A percentile compares a stretch with the other conserved stretches of the same genome.
Evolutionary conservation across 2,329 filamentous ascomycete species (phyloP).

Genomic region (Hypoxylon rubiginosum): DNA sequence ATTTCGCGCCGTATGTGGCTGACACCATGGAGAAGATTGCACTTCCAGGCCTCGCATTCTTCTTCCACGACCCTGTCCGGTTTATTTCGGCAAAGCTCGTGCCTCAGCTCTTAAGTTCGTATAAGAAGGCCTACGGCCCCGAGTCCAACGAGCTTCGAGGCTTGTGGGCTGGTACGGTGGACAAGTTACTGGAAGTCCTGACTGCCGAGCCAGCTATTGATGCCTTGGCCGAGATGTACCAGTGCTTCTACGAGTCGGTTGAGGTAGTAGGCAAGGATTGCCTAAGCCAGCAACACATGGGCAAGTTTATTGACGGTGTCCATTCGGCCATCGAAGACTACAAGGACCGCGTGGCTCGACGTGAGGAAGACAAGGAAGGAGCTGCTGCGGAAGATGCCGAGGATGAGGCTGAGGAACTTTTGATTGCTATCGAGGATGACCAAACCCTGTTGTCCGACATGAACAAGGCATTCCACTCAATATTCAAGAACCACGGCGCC

Average conservation of each 20-base stretch:
- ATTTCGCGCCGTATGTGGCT: constrained; percentile 91
- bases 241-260: constrained; percentile 98
- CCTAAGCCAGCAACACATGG: constrained; percentile 83
- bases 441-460: constrained; percentile 97
- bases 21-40: constrained; percentile 98
- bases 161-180: constrained; percentile 87
- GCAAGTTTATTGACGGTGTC: constrained; percentile 87
- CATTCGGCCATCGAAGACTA: constrained; percentile 92
- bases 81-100: constrained; percentile 96
- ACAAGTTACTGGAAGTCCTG: constrained; percentile 93
- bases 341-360: constrained; percentile 84
- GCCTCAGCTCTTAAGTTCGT: constrained; percentile 91
- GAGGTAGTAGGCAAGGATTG: constrained; percentile 92
- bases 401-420: constrained; percentile 86
- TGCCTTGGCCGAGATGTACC: constrained; percentile 98
- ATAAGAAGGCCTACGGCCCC: constrained; percentile 90
- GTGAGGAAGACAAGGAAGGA: constrained; percentile 83
- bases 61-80: constrained; percentile 98
- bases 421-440: constrained; percentile 96
- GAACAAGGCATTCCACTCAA: constrained; percentile 99
- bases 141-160: constrained; percentile 83
- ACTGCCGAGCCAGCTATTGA: constrained; percentile 95
- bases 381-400: constrained; percentile 87
- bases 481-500: constrained; percentile 95
- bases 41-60: constrained; percentile 93